Evolutionary conservation across 768 basidiomycete genomes (phyloP).

Genomic region (Termitomyces sp.): DNA sequence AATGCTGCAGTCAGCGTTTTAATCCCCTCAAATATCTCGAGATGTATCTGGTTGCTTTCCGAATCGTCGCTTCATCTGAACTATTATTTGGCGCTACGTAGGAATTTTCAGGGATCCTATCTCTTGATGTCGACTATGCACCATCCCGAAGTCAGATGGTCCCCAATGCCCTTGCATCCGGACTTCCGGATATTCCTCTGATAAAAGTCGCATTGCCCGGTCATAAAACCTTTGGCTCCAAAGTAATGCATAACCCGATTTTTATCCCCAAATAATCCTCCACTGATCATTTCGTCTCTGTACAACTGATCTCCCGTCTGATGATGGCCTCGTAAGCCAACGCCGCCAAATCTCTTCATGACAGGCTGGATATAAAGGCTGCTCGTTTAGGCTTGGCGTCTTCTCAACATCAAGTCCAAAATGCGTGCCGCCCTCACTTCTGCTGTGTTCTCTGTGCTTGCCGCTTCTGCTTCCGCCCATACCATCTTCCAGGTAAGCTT

Average conservation of each 20-base stretch:
- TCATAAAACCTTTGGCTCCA: background rate
- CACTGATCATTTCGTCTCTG: background rate
- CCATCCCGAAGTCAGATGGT: background rate
- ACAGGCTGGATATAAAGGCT: conserved; percentile 1
- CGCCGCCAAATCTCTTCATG: background rate
- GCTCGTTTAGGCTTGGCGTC: background rate
- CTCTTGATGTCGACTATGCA: too few species aligned
- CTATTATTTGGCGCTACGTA: too few species aligned
- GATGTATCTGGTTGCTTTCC: too few species aligned
- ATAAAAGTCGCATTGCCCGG: conserved; percentile 11
- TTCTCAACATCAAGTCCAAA: background rate
- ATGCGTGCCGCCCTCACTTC: conserved; percentile 8
- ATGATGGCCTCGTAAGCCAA: conserved; percentile 2
- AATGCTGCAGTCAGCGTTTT: too few species aligned
- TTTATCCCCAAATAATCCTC: conserved; percentile 13
- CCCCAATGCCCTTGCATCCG: background rate
- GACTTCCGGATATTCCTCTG: conserved; percentile 13
- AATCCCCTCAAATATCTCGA: too few species aligned
- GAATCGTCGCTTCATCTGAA: too few species aligned
- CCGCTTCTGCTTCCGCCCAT: conserved; percentile 36
- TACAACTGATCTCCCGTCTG: background rate
- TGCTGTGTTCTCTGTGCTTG: conserved; percentile 8
- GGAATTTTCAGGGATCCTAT: background rate
- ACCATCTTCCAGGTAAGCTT: conserved; percentile 46
- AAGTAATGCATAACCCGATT: conserved; percentile 5